These are phyloP conservation scores for Sporothrix luriei DNA, from an alignment of 2,329 filamentous ascomycete genomes.

Conservation along the genomic window DNA sequence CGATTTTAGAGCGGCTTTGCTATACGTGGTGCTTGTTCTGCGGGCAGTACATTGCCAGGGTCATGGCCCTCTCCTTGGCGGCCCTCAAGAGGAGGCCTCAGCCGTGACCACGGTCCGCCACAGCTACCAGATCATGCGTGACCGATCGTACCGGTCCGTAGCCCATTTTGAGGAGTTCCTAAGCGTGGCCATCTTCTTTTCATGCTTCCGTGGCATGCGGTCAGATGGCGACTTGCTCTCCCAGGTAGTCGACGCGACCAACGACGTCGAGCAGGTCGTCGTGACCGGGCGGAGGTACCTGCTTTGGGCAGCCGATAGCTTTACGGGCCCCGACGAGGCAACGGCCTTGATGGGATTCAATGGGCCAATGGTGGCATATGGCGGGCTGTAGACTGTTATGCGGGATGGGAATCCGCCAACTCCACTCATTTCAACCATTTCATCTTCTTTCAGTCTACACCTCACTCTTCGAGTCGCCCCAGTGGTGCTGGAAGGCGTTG, in stretches of 20 bases:
- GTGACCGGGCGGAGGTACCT: slow-evolving; percentile 36
- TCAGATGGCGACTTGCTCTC: slow-evolving; percentile 31
- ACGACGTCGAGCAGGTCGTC: slow-evolving; percentile 38
- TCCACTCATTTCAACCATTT: no score
- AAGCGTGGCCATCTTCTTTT: slow-evolving; percentile 35
- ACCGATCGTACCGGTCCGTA: slow-evolving; percentile 36
- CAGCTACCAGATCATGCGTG: slow-evolving; percentile 33
- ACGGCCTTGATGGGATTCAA: slow-evolving; percentile 11
- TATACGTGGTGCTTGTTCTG: slow-evolving; percentile 36
- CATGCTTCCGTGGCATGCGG: slow-evolving; percentile 34
- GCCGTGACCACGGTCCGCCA: slow-evolving; percentile 32
- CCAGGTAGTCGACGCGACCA: slow-evolving; percentile 34
- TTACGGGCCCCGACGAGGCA: slow-evolving; percentile 8
- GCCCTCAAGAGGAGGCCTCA: slow-evolving; percentile 8
- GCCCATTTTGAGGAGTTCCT: slow-evolving; percentile 38
- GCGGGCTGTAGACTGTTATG: background rate
- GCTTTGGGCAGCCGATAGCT: slow-evolving; percentile 34
- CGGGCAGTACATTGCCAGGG: slow-evolving; percentile 24
- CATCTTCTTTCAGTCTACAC: slow-evolving; percentile 12
- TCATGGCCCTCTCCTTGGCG: background rate
- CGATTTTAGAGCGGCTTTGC: slow-evolving; percentile 38
- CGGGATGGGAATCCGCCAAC: no score
- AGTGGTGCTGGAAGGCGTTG: slow-evolving; percentile 30
- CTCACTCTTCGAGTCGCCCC: slow-evolving; percentile 33
- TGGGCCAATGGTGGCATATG: slow-evolving; percentile 18